Evolutionary conservation across 495 filamentous ascomycete species (phyloP).

Genomic region (Usnea hakonensis): DNA sequence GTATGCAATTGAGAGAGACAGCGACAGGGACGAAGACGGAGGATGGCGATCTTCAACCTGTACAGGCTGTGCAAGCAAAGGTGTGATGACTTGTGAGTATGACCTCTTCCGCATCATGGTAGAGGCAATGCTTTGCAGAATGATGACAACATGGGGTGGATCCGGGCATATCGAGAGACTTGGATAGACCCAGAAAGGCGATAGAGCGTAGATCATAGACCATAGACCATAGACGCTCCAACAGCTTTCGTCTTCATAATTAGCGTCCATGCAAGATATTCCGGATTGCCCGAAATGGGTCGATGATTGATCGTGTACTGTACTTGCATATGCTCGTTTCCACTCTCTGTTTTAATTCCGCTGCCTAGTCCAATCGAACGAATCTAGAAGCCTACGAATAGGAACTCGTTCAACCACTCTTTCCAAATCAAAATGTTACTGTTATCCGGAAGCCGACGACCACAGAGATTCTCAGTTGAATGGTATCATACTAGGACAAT

Average conservation of each 20-base stretch:
- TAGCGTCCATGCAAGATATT: not conserved
- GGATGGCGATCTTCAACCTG: constrained; percentile 21
- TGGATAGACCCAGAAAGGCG: not conserved
- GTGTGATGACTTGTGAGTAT: constrained; percentile 14
- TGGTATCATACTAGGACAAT: not conserved
- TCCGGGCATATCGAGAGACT: not conserved
- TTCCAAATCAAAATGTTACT: too few relatives aligned
- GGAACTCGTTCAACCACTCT: too few relatives aligned
- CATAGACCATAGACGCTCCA: not conserved
- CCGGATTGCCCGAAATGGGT: not conserved
- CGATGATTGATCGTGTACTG: not conserved
- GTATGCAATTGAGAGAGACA: constrained; percentile 29
- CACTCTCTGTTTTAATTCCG: not conserved
- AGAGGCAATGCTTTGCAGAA: constrained; percentile 2
- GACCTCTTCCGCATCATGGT: not conserved
- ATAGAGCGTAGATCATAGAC: constrained; percentile 1
- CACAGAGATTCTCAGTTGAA: not conserved
- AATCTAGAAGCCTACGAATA: too few relatives aligned
- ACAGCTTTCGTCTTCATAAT: not conserved
- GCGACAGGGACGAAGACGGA: constrained; percentile 21
- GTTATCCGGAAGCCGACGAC: not conserved
- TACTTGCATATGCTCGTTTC: not conserved
- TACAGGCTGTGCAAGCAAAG: constrained; percentile 18
- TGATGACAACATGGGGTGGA: constrained; percentile 3
- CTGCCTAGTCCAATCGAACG: too few relatives aligned